Evolutionary conservation across 352 stramenopile genomes (phyloP).

Genomic region (Blastocystis sp.): DNA sequence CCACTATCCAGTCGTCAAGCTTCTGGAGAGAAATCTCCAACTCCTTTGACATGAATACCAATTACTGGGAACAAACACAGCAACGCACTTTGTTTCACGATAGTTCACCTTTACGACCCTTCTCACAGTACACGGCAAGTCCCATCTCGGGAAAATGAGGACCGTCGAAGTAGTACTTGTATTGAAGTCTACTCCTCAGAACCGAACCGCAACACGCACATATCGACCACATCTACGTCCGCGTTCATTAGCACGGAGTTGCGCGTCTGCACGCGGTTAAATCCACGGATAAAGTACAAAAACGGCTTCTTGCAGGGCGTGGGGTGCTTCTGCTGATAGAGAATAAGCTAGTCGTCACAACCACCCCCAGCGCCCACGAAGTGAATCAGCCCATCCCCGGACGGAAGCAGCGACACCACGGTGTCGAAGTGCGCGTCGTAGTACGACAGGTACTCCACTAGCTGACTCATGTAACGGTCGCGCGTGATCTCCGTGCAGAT

Average conservation of each 20-base stretch:
- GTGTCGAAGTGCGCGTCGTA: constrained; percentile 68
- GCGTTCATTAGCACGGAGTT: constrained; percentile 54
- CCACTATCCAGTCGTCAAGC: constrained; percentile 91
- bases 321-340: constrained; percentile 52
- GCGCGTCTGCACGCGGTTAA: constrained; percentile 55
- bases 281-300: constrained; percentile 70
- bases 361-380: neutral
- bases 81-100: constrained; percentile 7
- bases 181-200: constrained; percentile 52
- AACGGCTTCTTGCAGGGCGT: constrained; percentile 31
- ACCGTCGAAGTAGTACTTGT: constrained; percentile 69
- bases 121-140: constrained; percentile 70
- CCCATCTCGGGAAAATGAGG: constrained; percentile 71
- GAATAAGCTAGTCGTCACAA: constrained; percentile 42
- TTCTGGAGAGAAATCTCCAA: constrained; percentile 75
- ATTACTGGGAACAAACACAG: constrained; percentile 7
- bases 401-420: constrained; percentile 67
- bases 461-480: constrained; percentile 37
- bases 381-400: constrained; percentile 62
- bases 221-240: constrained; percentile 48
- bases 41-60: neutral
- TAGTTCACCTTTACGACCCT: constrained; percentile 12
- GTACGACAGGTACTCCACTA: constrained; percentile 47
- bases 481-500: constrained; percentile 67
- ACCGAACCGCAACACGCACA: neutral